phyloP scores from a whole-genome alignment of 2,329 filamentous ascomycete genomes.

The Pestalotiopsis sp. region DNA sequence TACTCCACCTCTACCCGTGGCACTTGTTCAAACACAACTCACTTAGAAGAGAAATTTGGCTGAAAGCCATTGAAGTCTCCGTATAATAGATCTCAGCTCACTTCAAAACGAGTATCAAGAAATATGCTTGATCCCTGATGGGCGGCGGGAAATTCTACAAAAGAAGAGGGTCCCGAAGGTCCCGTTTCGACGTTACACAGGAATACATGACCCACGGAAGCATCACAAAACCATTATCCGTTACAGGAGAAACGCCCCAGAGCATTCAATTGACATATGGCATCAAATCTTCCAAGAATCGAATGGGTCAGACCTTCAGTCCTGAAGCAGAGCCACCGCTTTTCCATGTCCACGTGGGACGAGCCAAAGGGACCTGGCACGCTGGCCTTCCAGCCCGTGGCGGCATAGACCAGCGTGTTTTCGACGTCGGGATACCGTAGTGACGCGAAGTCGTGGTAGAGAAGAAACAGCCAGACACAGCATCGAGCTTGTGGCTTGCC shows the following conservation, averaged over 20 bases:
- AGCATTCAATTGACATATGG: not conserved
- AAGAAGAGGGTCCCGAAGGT: not conserved
- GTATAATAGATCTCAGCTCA: not conserved
- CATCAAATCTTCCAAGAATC: not conserved
- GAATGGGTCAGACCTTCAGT: not conserved
- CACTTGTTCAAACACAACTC: not conserved
- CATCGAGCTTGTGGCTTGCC: too few species aligned
- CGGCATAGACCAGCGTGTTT: not conserved
- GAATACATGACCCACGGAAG: not conserved
- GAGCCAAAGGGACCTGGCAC: not conserved
- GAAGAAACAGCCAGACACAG: not conserved
- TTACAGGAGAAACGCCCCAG: not conserved
- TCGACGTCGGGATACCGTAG: not conserved
- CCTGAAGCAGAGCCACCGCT: not conserved
- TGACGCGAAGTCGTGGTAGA: not conserved
- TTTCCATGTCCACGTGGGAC: not conserved
- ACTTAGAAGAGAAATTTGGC: not conserved
- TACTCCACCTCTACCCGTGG: not conserved
- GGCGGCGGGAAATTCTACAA: not conserved
- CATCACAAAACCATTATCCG: not conserved
- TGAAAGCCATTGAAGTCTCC: not conserved
- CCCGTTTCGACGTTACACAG: not conserved
- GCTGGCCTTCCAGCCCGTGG: not conserved
- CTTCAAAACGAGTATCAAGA: not conserved
- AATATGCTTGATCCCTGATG: rapidly evolving